Base-by-base conservation (phyloP, 208 protist genomes). In the Leptomonas pyrrhocoris region DNA sequence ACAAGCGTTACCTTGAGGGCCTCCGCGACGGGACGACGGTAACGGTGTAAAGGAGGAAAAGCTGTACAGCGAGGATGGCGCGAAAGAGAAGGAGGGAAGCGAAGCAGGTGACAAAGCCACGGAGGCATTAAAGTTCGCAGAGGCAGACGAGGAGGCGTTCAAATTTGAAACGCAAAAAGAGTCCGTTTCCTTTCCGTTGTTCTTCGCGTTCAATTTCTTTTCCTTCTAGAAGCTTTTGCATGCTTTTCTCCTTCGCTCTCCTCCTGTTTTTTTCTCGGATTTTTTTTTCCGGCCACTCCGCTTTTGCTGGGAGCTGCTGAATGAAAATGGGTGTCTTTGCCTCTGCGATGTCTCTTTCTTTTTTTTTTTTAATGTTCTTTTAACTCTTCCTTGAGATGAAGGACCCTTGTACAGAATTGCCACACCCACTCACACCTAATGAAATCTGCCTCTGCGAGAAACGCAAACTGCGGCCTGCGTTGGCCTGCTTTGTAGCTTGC, bases 1-100 rank as follows among this genome's bases (percentile, higher is more conserved):
- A 97, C 80, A 84, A 92, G 67, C 73, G 62, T 25, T 97, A 94
- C 64, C 73, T 97, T 30, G 70, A 86, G 42, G 71, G 66, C 38
- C 55, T 93, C 16, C 63, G 28, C 16, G 53, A 43, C 28, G 43
- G 30, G 9, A 28, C 53, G 34, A 36, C 13, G 0, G 12, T n/a
- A 31, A 40, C 38, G 38, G 53, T 18, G 18, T 62, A 30, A 48
- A 19, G 27, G 12, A 48, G 18, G 27, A 18, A 42, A 42, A 42
- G 38, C 13, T 42, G 13, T 6, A 42, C 9, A 46, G 28, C 21
- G 8, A 45, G 18, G 19, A 5, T 8, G 16, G n/a, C 7, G 8
- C 13, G 34, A 25, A 60, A 38, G 7, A 60, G 5, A 27, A 49
- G 34, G 40, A 1, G 30, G 19, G 13, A 8, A 5, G 58, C 19